phyloP scores from a whole-genome alignment of 2,329 filamentous ascomycete genomes.

The Ophiostoma tasmaniense region DNA sequence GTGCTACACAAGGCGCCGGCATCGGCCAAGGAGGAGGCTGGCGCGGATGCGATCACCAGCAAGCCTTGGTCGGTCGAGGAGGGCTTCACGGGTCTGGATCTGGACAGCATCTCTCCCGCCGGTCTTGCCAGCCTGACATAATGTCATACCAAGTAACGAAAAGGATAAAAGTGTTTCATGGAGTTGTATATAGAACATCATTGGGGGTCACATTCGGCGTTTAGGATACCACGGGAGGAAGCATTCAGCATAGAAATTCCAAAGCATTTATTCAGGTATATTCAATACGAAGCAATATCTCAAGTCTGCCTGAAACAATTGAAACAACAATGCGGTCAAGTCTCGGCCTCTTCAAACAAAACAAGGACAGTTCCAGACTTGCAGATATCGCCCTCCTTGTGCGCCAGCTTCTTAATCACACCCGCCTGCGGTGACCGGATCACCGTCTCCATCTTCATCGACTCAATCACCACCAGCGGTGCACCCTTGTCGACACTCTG shows the following conservation, averaged over 20 bases:
- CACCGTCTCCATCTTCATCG: constrained; percentile 86
- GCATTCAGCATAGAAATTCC: not conserved
- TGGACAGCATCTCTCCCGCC: constrained; percentile 8
- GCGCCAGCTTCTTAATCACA: constrained; percentile 61
- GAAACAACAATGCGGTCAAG: too few species aligned
- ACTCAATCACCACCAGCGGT: constrained; percentile 81
- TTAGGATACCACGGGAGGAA: constrained; percentile 6
- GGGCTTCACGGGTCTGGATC: constrained; percentile 18
- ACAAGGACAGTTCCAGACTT: constrained; percentile 69
- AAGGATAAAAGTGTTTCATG: not conserved
- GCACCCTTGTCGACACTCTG: constrained; percentile 77
- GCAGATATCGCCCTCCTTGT: constrained; percentile 70
- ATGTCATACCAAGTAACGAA: not conserved
- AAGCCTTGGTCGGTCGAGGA: constrained; percentile 21
- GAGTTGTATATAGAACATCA: not conserved
- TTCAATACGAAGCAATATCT: not conserved
- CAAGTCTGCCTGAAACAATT: too few species aligned
- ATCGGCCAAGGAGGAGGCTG: not conserved
- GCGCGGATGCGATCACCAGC: not conserved
- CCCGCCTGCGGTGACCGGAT: constrained; percentile 69
- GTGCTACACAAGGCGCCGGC: constrained; percentile 48
- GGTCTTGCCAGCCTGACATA: constrained; percentile 10
- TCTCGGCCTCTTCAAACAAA: constrained; percentile 48
- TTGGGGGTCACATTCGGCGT: constrained; percentile 7
- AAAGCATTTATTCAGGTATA: not conserved